Base-by-base conservation (phyloP, 768 basidiomycete species). In the Tubosaeta brunneosetosa region DNA sequence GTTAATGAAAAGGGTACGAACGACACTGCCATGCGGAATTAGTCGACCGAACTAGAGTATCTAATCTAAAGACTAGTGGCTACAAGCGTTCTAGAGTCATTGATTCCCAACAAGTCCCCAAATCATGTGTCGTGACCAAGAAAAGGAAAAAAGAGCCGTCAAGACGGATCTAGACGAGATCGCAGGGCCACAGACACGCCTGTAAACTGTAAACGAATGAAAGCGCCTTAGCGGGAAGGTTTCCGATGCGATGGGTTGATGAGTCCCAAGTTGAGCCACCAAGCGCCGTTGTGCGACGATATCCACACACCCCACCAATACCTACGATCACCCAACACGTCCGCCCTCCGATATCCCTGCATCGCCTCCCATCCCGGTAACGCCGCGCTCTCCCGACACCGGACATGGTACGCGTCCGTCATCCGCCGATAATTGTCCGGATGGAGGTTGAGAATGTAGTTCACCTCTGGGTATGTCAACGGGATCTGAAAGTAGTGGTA, bases 241-340 rank as follows among this genome's bases (percentile, higher is more conserved):
- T 16, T 29, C 2, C 63, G 63, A 13, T 55, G 62, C 0, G 52
- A 46, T 1, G 57, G 52, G 16, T 62, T 55, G 44, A 75, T 63
- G 13, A 83, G 64, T 31, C 73, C 77, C 53, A 84, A 63, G 47
- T 75, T 73, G 22, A 81, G 59, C 52, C 70, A 73, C 77, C 77
- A 80, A 5, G 69, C 66, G 3, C 71, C 61, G 42, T 77, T 66
- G 6, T 45, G 52, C 4, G 61, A 51, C 31, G 68, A 56, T 29
- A 66, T 53, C 68, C 67, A 69, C 36, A 64, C 46, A 1, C 80
- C 81, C 62, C 75, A 73, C 61, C 76, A 83, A 47, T 69, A 62
- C 50, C 74, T 71, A 48, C 70, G 66, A 36, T 71, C 69, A 1
- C 80, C 81, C 31, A 84, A 57, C 44, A 73, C 71, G 62, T 85